Conservation (phyloP, 2,329 filamentous ascomycete genomes). For the Sphaerulina vaccinii region DNA sequence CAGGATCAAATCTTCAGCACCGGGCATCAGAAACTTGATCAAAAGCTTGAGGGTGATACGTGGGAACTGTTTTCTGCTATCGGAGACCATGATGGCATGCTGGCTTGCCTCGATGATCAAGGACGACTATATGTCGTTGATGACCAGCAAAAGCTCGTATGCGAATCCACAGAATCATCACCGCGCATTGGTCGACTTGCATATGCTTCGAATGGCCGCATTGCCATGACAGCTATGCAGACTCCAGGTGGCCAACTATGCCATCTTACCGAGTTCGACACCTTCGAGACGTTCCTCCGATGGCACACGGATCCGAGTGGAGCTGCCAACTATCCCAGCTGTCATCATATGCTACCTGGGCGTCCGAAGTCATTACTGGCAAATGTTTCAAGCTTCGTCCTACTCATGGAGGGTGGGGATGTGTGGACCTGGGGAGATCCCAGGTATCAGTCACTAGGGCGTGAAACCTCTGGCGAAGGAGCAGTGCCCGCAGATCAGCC, state of each 20-base stretch:
- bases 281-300: slow-evolving; percentile 26
- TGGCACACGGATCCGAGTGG: slow-evolving; percentile 33
- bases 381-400: slow-evolving; percentile 41
- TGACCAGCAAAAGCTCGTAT: slow-evolving; percentile 3
- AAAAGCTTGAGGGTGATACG: slow-evolving; percentile 6
- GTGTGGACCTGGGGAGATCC: slow-evolving; percentile 55
- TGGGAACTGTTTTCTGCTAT: slow-evolving; percentile 20
- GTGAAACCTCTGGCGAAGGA: slow-evolving; percentile 42
- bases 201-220: slow-evolving; percentile 31
- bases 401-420: slow-evolving; percentile 38
- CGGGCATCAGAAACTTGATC: slow-evolving; percentile 22
- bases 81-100: slow-evolving; percentile 37
- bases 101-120: slow-evolving; percentile 29
- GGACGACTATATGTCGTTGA: slow-evolving; percentile 28
- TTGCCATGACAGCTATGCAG: slow-evolving; percentile 33
- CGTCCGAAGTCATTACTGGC: slow-evolving; percentile 36
- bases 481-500: slow-evolving; percentile 50
- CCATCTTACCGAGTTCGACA: slow-evolving; percentile 33
- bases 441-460: slow-evolving; percentile 59
- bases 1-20: slow-evolving; percentile 13
- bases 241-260: slow-evolving; percentile 28
- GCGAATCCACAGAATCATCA: slow-evolving; percentile 17
- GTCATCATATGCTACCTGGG: slow-evolving; percentile 33
- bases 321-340: slow-evolving; percentile 24
- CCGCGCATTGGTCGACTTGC: slow-evolving; percentile 30